Evolutionary conservation across 1,139 yeast genomes (phyloP).

Genomic region (Lodderomyces pseudojiufengensis): DNA sequence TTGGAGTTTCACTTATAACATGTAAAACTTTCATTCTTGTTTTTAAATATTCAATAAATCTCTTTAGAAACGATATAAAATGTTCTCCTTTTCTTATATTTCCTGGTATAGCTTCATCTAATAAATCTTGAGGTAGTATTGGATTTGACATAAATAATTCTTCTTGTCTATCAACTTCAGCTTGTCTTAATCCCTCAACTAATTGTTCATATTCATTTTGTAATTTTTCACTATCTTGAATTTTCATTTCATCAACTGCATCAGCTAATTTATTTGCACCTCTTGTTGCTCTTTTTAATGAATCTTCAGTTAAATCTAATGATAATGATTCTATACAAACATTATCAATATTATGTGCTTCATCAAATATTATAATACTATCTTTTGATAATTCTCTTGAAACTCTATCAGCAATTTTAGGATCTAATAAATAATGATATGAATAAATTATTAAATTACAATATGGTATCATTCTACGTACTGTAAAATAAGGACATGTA

Average conservation of each 20-base stretch:
- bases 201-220: conserved; percentile 88
- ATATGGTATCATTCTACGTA: conserved; percentile 94
- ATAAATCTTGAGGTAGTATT: conserved; percentile 74
- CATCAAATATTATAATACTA: conserved; percentile 92
- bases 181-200: conserved; percentile 82
- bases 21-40: conserved; percentile 97
- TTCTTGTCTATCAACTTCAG: conserved; percentile 70
- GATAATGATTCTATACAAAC: conserved; percentile 96
- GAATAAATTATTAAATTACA: conserved; percentile 95
- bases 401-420: conserved; percentile 94
- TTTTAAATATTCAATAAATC: conserved; percentile 90
- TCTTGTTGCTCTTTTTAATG: conserved; percentile 41
- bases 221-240: conserved; percentile 74
- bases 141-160: conserved; percentile 88
- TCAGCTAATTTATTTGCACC: conserved; percentile 77
- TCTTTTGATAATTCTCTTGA: conserved; percentile 90
- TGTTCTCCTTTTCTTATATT: conserved; percentile 96
- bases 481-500: conserved; percentile 95
- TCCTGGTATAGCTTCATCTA: conserved; percentile 95
- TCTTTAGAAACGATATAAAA: conserved; percentile 83
- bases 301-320: conserved; percentile 59
- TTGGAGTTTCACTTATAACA: conserved; percentile 95
- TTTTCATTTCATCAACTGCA: conserved; percentile 79
- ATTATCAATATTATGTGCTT: conserved; percentile 97
- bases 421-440: conserved; percentile 92